Conservation (phyloP, 257 asterid genomes). For the Rubia yunnanensis region DNA sequence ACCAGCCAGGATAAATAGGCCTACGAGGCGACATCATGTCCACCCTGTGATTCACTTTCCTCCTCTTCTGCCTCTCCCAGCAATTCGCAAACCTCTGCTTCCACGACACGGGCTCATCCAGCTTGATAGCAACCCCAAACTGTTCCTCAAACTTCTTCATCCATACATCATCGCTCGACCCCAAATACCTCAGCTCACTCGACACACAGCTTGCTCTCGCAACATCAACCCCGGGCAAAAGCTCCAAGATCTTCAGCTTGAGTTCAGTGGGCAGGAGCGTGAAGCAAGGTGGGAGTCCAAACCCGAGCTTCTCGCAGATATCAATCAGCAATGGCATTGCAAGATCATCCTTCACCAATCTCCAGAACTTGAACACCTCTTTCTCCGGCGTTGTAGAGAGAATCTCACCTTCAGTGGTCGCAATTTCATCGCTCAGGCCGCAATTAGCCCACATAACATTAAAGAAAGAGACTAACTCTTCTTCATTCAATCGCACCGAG, state of each 20-base stretch:
- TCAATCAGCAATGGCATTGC: slow-evolving; percentile 83
- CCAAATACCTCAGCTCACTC: slow-evolving; percentile 49
- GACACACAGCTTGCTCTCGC: slow-evolving; percentile 55
- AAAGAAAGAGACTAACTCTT: slow-evolving; percentile 46
- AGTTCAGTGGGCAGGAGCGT: slow-evolving; percentile 67
- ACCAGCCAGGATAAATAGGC: slow-evolving; percentile 8
- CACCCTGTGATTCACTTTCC: slow-evolving; percentile 10
- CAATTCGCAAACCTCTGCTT: slow-evolving; percentile 41
- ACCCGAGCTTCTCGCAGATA: slow-evolving; percentile 53
- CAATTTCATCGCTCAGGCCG: slow-evolving; percentile 32
- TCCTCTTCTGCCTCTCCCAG: slow-evolving; percentile 28
- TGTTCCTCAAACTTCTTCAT: slow-evolving; percentile 47
- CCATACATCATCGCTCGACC: slow-evolving; percentile 74
- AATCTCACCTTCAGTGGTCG: slow-evolving; percentile 14
- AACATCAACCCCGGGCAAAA: slow-evolving; percentile 53
- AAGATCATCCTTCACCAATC: slow-evolving; percentile 56
- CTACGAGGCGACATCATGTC: too few relatives aligned
- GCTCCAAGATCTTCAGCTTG: slow-evolving; percentile 59
- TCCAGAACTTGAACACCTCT: slow-evolving; percentile 74
- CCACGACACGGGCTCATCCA: slow-evolving; percentile 40
- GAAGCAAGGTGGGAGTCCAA: slow-evolving; percentile 78
- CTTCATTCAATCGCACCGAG: slow-evolving; percentile 47
- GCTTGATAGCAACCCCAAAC: slow-evolving; percentile 22
- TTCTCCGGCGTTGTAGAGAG: slow-evolving; percentile 36
- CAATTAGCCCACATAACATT: slow-evolving; percentile 84